Conservation (phyloP, 768 basidiomycete species). For the Lactarius sp. region DNA sequence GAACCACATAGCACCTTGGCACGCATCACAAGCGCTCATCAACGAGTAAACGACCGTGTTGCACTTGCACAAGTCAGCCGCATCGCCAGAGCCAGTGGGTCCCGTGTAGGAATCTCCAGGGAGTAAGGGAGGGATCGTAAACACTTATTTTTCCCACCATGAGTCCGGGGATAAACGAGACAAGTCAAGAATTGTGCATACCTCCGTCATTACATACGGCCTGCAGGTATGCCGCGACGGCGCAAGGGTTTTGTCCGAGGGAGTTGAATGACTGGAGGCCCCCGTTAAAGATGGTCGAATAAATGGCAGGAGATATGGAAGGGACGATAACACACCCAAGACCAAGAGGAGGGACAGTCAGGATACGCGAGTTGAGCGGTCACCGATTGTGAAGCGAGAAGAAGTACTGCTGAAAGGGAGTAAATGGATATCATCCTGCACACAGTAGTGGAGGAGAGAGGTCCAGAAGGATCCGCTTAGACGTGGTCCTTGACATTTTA, state of each 20-base stretch:
- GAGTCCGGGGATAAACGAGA: background rate
- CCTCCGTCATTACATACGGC: slow-evolving; percentile 11
- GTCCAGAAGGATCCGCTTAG: no score
- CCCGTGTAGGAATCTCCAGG: slow-evolving; percentile 9
- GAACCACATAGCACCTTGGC: slow-evolving; percentile 26
- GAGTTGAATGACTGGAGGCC: slow-evolving; percentile 10
- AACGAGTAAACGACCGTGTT: slow-evolving; percentile 34
- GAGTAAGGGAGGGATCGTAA: background rate
- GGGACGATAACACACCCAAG: slow-evolving; percentile 2
- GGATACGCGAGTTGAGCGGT: background rate
- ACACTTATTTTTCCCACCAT: background rate
- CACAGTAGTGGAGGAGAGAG: no score
- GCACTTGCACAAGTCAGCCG: slow-evolving; percentile 33
- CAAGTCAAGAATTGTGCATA: background rate
- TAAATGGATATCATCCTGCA: background rate
- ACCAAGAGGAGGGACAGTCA: background rate
- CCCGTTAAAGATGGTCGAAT: background rate
- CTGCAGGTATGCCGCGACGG: slow-evolving; percentile 1
- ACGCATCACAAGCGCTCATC: slow-evolving; percentile 34
- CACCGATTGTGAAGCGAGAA: background rate
- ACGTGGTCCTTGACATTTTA: no score
- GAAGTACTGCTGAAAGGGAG: background rate
- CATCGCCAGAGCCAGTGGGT: slow-evolving; percentile 24
- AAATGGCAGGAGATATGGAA: background rate
- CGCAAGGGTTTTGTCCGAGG: slow-evolving; percentile 10